Conservation (phyloP, 1,284 basidiomycete species). For the Leccinum pallidistipes region DNA sequence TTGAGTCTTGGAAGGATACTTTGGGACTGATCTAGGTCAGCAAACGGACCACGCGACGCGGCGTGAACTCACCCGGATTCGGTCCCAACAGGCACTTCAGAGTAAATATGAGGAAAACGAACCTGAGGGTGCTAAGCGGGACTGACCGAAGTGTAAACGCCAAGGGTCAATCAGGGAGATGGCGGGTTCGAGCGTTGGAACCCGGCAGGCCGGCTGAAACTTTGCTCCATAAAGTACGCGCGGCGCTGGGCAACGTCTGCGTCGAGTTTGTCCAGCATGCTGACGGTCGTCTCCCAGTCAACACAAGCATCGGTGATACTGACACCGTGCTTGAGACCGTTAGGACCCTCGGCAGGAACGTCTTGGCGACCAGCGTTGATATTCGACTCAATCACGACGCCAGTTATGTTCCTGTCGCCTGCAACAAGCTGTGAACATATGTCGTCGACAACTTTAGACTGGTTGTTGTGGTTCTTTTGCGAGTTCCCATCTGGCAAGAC, state of each 20-base stretch:
- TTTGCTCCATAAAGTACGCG: slow-evolving; percentile 34
- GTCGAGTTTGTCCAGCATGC: slow-evolving; percentile 77
- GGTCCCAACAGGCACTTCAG: too few species aligned
- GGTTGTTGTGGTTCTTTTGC: slow-evolving; percentile 89
- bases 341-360: slow-evolving; percentile 63
- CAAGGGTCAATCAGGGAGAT: slow-evolving; percentile 12
- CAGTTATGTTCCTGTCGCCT: slow-evolving; percentile 83
- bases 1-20: too few species aligned
- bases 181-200: slow-evolving; percentile 24
- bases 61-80: too few species aligned
- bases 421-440: slow-evolving; percentile 79
- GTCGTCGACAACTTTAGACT: slow-evolving; percentile 76
- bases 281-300: slow-evolving; percentile 83
- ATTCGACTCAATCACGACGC: slow-evolving; percentile 97
- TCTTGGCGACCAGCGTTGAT: slow-evolving; percentile 88
- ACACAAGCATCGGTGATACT: slow-evolving; percentile 95
- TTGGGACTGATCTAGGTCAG: too few species aligned
- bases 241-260: slow-evolving; percentile 43
- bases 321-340: slow-evolving; percentile 78
- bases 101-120: too few species aligned
- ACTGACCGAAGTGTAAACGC: too few species aligned
- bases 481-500: slow-evolving; percentile 77
- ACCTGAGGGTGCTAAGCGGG: too few species aligned
- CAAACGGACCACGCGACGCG: too few species aligned
- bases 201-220: slow-evolving; percentile 33